Evolutionary conservation across 2,329 filamentous ascomycete genomes (phyloP), one percentile per base, ranked within the genome.

Genomic region (Dryadomyces quercivorus): DNA sequence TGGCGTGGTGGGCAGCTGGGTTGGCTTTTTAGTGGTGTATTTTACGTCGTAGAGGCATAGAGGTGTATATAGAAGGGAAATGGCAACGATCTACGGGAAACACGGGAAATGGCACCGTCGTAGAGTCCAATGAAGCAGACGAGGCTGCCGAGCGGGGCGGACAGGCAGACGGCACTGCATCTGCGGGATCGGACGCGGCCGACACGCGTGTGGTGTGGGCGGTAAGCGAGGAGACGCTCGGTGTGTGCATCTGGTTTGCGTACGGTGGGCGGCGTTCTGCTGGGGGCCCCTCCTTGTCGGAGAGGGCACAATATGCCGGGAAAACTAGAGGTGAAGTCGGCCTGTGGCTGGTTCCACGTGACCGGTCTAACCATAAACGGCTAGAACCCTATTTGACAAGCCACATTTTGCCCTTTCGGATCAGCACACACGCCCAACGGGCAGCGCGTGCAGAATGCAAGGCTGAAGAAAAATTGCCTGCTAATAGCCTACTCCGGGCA

Each of bases 1-100:
- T 56, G 93, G 93, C n/a, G 91, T 97, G 0, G 82, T 96, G 18
- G 90, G 89, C 3, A 97, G 93, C 70, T 97, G 92, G 92, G 64
- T 96, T 44, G 91, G 93, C 10, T 96, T 95, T 67, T 81, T 91
- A 72, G 87, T 95, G 36, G 90, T 97, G 51, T 97, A 92, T 70
- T 91, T 96, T 63, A 75, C 76, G 7, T 77, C 76, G 38, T 80
- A 68, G 59, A 31, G 10, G 4, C 6, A 13, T 13, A 40, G 36
- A 40, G 10, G 4, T 8, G 10, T 40, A 40, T 12, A 40, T 40
- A 40, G 15, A 40, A 40, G 16, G 16, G 42, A 18, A 16, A 9
- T 44, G 42, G 18, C 12, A 42, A 15, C 38, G 12, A 42, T n/a
- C 7, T 7, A 18, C 8, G 42, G 12, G 42, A 20, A 44, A 44